phyloP scores from a whole-genome alignment of 2,329 filamentous ascomycete species.

The Sporothrix pseudoabietina region DNA sequence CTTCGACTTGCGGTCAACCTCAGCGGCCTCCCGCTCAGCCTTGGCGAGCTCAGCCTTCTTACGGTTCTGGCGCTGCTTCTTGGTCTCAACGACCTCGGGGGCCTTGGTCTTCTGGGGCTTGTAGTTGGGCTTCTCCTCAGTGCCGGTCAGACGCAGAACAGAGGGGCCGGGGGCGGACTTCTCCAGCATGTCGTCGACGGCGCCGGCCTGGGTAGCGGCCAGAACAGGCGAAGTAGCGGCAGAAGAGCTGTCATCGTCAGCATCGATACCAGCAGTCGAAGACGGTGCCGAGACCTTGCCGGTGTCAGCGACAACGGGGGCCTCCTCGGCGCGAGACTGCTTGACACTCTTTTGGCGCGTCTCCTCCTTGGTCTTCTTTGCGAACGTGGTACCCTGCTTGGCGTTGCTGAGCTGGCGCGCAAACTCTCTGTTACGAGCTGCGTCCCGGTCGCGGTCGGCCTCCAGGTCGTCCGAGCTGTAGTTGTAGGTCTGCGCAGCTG shows the following conservation, averaged over 20 bases:
- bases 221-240: constrained; percentile 66
- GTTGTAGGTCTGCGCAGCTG: constrained; percentile 34
- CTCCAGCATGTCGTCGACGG: constrained; percentile 92
- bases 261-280: constrained; percentile 72
- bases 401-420: constrained; percentile 71
- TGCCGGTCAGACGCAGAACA: constrained; percentile 75
- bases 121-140: constrained; percentile 56
- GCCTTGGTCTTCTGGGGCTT: constrained; percentile 64
- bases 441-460: constrained; percentile 43
- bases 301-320: constrained; percentile 37
- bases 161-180: constrained; percentile 66
- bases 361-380: constrained; percentile 57
- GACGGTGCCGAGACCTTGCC: constrained; percentile 61
- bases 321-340: constrained; percentile 63
- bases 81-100: constrained; percentile 72
- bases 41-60: constrained; percentile 84
- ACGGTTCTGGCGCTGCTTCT: constrained; percentile 94
- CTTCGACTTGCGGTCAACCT: constrained; percentile 73
- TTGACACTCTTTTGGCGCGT: constrained; percentile 71
- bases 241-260: constrained; percentile 78
- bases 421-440: constrained; percentile 65
- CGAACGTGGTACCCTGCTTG: constrained; percentile 68
- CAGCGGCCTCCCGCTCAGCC: constrained; percentile 71
- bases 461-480: constrained; percentile 53
- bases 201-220: constrained; percentile 59